These are phyloP conservation scores for Mariannaea sp. DNA, from an alignment of 2,329 filamentous ascomycete genomes.

Conservation along the genomic window DNA sequence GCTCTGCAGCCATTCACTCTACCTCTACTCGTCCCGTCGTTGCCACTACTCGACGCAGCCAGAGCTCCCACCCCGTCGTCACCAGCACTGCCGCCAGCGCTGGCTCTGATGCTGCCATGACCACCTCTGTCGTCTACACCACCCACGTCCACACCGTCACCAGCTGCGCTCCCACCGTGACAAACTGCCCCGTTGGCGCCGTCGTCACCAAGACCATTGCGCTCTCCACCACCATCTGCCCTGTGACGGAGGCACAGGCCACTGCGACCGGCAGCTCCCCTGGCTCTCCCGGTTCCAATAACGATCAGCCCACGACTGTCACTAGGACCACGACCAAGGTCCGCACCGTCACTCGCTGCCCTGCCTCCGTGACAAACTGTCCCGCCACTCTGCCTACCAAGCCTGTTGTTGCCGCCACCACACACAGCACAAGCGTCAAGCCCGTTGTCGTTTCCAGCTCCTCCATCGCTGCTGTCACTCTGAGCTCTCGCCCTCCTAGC, in stretches of 20 bases:
- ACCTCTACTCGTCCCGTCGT: background rate
- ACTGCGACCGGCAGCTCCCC: conserved; percentile 8
- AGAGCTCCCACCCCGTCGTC: conserved; percentile 8
- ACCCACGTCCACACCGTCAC: conserved; percentile 25
- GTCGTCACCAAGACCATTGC: conserved; percentile 46
- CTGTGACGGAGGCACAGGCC: conserved; percentile 30
- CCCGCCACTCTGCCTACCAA: conserved; percentile 23
- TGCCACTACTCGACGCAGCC: conserved; percentile 8
- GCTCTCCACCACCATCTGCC: conserved; percentile 51
- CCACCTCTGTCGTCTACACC: conserved; percentile 43
- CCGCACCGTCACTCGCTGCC: conserved; percentile 28
- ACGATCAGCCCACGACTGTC: conserved; percentile 18
- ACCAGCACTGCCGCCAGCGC: background rate
- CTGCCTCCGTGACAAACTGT: conserved; percentile 22
- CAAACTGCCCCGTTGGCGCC: conserved; percentile 50
- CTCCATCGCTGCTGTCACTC: background rate
- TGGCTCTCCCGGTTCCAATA: conserved; percentile 6
- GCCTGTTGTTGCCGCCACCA: conserved; percentile 23
- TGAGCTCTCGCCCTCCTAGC: background rate
- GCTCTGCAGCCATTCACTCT: background rate
- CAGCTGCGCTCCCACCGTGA: conserved; percentile 49
- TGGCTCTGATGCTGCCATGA: conserved; percentile 14
- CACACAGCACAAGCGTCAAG: conserved; percentile 25
- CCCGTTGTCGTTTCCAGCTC: background rate
- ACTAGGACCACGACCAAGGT: conserved; percentile 22